Base-by-base conservation (phyloP, 1,139 yeast genomes). In the Pichia sp. region DNA sequence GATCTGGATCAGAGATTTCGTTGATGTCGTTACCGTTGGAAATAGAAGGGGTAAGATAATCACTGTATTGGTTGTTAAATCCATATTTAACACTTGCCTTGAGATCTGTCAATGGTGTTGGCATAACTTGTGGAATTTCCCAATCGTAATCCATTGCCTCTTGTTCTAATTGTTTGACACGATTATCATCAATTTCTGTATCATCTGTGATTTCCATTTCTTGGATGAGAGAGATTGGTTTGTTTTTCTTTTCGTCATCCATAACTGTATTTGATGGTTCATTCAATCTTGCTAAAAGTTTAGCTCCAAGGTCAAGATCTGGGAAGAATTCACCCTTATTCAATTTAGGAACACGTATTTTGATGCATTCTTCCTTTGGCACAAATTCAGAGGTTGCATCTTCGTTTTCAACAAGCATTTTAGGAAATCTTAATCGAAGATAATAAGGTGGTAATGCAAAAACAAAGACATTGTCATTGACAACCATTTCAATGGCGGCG, bases 391-490 rank as follows among this genome's bases (percentile, higher is more conserved):
- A 87, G 46, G 70, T 69, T 1, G 83, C 73, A 37, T 85, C 67
- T 51, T 84, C 91, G 48, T 79, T 83, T 58, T 88, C 96, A 56
- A 89, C 91, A 3, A 86, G 71, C 15, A 73, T 63, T 42, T 77
- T 75, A 0, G 96, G 90, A 42, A 93, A 81, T 52, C 96, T 70
- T 42, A 93, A 69, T 52, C 99, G 72, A 36, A 93, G 70, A 61
- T 91, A 93, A 66, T 93, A 93, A 3, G 99, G 99, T 1, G 85
- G 76, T 47, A 91, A 67, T n/a, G 94, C 80, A 66, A 93, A 91
- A 21, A 91, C 81, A 57, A 93, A 84, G 28, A 86, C 67, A 40
- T 83, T 81, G 18, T 77, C 79, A 36, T 86, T 84, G 1, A 86
- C 89, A 7, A 80, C 80, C 76, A 90, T 80, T 62, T 90, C 96